These are phyloP conservation scores for Eimeria maxima DNA, from an alignment of 169 alveolate species.

Conservation along the genomic window DNA sequence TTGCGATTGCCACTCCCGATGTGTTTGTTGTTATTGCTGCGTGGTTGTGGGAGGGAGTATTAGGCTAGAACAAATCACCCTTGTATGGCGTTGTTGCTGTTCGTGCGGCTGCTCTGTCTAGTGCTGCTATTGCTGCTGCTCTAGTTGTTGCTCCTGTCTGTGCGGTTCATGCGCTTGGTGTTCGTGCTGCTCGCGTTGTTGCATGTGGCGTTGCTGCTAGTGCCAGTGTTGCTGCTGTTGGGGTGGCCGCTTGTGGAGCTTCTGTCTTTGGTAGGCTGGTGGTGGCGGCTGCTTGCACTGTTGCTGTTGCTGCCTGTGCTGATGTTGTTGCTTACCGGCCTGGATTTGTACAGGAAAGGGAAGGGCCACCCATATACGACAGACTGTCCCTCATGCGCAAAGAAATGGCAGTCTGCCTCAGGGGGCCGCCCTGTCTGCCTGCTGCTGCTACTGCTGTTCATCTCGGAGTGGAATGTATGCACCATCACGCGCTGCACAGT, in stretches of 20 bases:
- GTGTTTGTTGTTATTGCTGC: no score
- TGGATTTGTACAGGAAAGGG: slow-evolving; percentile 90
- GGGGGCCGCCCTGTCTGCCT: slow-evolving; percentile 15
- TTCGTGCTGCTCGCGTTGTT: background rate
- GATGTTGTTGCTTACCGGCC: slow-evolving; percentile 81
- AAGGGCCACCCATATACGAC: slow-evolving; percentile 92
- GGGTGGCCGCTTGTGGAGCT: background rate
- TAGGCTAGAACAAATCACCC: no score
- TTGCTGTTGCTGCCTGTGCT: background rate
- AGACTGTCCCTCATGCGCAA: slow-evolving; percentile 86
- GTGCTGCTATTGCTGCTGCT: background rate
- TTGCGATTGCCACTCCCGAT: no score
- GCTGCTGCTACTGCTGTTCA: slow-evolving; percentile 74
- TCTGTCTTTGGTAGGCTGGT: background rate
- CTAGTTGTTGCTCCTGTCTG: background rate
- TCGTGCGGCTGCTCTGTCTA: no score
- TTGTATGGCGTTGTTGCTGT: no score
- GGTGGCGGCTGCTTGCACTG: background rate
- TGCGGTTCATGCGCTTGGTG: background rate
- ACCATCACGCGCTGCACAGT: slow-evolving; percentile 88
- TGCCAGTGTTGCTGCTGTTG: background rate
- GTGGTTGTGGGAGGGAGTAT: no score
- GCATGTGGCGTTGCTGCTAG: background rate
- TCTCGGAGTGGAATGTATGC: slow-evolving; percentile 87
- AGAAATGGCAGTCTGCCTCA: slow-evolving; percentile 84